Evolutionary conservation across 2,329 filamentous ascomycete species (phyloP).

Genomic region (Calycina marina): DNA sequence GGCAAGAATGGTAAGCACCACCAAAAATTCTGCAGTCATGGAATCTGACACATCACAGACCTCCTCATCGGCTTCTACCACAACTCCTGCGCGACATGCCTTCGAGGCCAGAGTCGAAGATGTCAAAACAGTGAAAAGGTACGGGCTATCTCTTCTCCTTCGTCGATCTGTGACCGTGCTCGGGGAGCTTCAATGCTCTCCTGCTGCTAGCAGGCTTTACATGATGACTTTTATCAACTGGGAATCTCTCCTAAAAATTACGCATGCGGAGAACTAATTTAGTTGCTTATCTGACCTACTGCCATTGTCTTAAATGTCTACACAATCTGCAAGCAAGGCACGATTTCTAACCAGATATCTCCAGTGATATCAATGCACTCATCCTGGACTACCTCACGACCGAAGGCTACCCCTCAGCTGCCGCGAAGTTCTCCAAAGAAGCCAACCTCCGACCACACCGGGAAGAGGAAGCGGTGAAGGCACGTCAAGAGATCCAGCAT

Average conservation of each 20-base stretch:
- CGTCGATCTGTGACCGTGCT: no score
- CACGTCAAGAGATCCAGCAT: constrained; percentile 69
- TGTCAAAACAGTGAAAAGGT: constrained; percentile 82
- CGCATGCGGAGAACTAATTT: constrained; percentile 77
- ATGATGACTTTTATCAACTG: constrained; percentile 85
- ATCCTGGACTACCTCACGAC: constrained; percentile 96
- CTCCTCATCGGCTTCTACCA: constrained; percentile 40
- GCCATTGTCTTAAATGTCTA: constrained; percentile 7
- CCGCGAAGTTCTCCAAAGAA: constrained; percentile 85
- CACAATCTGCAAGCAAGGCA: constrained; percentile 2
- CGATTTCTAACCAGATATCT: constrained; percentile 12
- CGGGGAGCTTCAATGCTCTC: no score
- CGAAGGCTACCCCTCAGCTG: constrained; percentile 86
- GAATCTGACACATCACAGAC: constrained; percentile 11
- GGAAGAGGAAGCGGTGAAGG: constrained; percentile 57
- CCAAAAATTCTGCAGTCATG: neutral
- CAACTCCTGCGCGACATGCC: constrained; percentile 39
- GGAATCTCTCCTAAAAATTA: constrained; percentile 99
- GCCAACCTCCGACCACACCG: constrained; percentile 70
- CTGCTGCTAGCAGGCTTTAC: constrained; percentile 23
- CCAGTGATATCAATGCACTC: constrained; percentile 83
- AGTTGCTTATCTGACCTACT: constrained; percentile 57
- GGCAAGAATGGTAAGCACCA: constrained; percentile 19
- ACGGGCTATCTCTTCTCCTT: no score
- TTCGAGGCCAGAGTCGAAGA: constrained; percentile 76